Conservation (phyloP, 768 basidiomycete species). For the Mycena belliarum region DNA sequence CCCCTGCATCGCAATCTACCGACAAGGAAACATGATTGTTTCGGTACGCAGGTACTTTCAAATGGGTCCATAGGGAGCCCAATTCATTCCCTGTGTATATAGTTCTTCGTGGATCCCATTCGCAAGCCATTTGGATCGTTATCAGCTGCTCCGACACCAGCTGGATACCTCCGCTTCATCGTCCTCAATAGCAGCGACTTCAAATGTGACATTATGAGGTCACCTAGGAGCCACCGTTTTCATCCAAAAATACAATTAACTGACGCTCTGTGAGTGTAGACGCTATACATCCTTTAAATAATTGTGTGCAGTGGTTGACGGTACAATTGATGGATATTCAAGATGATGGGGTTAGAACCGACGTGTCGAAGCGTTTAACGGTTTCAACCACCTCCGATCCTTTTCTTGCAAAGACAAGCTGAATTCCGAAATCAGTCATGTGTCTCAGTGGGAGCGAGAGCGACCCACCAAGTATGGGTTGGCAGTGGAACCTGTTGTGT, state of each 20-base stretch:
- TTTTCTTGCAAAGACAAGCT: conserved; percentile 86
- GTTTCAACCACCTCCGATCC: conserved; percentile 80
- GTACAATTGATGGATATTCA: conserved; percentile 14
- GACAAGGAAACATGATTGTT: not conserved
- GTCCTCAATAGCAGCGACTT: no score
- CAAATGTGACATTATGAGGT: no score
- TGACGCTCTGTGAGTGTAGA: not conserved
- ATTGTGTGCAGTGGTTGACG: not conserved
- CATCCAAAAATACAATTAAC: no score
- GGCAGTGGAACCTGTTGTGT: conserved; percentile 89
- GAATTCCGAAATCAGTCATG: conserved; percentile 3
- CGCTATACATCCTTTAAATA: conserved; percentile 1
- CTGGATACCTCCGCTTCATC: no score
- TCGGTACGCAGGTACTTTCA: not conserved
- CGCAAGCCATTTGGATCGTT: no score
- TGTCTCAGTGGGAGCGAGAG: not conserved
- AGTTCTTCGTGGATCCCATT: no score
- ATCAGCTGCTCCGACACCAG: no score
- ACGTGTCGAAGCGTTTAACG: conserved; percentile 62
- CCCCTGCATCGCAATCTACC: conserved; percentile 1
- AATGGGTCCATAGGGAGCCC: no score
- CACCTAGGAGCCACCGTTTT: no score
- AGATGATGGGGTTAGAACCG: conserved; percentile 29
- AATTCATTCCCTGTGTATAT: no score
- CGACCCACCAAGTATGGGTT: conserved; percentile 81